These are phyloP conservation scores for Vaccinium macrocarpon DNA, from an alignment of 148 eudicot species.

Conservation along the genomic window DNA sequence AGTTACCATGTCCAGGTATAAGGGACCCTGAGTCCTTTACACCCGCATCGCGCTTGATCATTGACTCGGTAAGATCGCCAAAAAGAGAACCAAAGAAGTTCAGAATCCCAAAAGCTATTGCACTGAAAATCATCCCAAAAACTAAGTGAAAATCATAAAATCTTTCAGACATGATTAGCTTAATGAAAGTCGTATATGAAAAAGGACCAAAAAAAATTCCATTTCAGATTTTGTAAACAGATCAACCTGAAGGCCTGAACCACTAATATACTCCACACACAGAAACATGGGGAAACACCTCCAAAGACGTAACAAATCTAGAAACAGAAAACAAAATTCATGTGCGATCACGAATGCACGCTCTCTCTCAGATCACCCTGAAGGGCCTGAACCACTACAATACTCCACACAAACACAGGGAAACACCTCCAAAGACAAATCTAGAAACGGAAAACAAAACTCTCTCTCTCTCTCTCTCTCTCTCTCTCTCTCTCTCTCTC, in stretches of 20 bases:
- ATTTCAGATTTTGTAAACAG: not conserved
- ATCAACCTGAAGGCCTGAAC: not conserved
- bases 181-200: not conserved
- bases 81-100: conserved; percentile 93
- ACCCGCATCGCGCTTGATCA: conserved; percentile 99
- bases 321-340: too few relatives aligned
- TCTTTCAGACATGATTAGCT: not conserved
- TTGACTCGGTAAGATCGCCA: conserved; percentile 90
- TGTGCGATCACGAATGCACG: too few relatives aligned
- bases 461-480: too few relatives aligned
- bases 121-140: conserved; percentile 46
- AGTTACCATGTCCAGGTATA: conserved; percentile 95
- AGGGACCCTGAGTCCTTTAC: conserved; percentile 97
- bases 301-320: too few relatives aligned
- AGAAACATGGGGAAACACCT: too few relatives aligned
- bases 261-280: not conserved
- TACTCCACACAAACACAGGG: too few relatives aligned
- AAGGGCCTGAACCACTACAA: too few relatives aligned
- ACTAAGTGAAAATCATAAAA: not conserved
- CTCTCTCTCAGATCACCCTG: too few relatives aligned
- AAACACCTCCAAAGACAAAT: too few relatives aligned
- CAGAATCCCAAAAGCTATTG: conserved; percentile 71
- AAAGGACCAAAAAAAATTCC: not conserved
- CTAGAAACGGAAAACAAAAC: too few relatives aligned
- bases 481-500: too few relatives aligned